Percentiles rank a stretch among this genome's conserved stretches.
phyloP scores from a whole-genome alignment of 1,284 basidiomycete species.

The Sporisorium scitamineum region DNA sequence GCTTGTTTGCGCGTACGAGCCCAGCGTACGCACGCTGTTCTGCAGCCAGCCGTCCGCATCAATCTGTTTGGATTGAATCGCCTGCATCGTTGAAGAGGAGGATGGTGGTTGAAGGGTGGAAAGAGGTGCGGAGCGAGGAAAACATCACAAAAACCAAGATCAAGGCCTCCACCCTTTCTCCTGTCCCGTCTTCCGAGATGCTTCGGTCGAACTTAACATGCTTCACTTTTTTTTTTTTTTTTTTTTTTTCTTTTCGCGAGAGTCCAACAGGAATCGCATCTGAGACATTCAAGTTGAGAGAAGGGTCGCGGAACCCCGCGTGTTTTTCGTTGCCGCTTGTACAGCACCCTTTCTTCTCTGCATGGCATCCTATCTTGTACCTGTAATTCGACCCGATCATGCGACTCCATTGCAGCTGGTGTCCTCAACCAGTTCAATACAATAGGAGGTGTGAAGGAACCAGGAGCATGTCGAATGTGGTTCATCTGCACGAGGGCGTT shows the following conservation, averaged over 20 bases:
- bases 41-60: constrained; percentile 26
- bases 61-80: background rate
- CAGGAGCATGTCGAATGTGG: background rate
- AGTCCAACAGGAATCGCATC: constrained; percentile 23
- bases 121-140: background rate
- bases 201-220: background rate
- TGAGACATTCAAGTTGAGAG: constrained; percentile 13
- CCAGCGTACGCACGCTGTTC: constrained; percentile 21
- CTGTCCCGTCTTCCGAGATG: constrained; percentile 16
- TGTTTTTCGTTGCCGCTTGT: background rate
- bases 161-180: constrained; percentile 10
- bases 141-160: background rate
- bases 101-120: background rate
- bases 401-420: background rate
- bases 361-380: background rate
- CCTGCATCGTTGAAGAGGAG: constrained; percentile 7
- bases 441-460: background rate
- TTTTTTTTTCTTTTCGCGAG: background rate
- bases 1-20: constrained; percentile 37
- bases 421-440: too few species aligned
- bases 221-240: background rate
- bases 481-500: constrained; percentile 5
- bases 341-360: background rate
- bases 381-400: background rate
- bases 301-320: constrained; percentile 15